Evolutionary conservation across 2,329 filamentous ascomycete species (phyloP), one percentile per base, ranked within the genome.

Genomic region (Aspergillus arachidicola): DNA sequence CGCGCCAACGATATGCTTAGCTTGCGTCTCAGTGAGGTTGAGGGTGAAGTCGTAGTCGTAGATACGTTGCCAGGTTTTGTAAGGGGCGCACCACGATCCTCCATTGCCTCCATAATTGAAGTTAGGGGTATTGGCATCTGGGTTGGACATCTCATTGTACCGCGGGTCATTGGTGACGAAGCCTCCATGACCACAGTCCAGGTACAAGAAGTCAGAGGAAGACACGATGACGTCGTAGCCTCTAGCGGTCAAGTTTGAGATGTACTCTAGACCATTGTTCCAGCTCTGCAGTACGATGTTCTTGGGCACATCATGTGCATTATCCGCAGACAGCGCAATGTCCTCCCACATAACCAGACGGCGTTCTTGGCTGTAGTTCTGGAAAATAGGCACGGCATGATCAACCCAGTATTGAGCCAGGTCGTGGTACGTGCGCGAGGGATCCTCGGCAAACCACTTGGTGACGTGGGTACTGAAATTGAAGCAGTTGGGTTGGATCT

Each of bases 31-130:
- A 1, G 82, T 83, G 9, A 86, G 79, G 66, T 81, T 82, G 53
- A 72, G 65, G 0, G 83, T 83, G 71, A 86, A 86, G 75, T 87
- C 84, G 71, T 82, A 86, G 78, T 85, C 79, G 75, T 87, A 87
- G 74, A 87, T 86, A 56, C 84, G 84, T 72, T 86, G 85, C 84
- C 84, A 87, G 23, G 83, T 85, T 73, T 87, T 87, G 79, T 86
- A 87, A 0, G 85, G 85, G 0, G 80, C 82, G 69, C 85, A 87
- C 84, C 84, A 87, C n/a, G 82, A 84, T 21, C 84, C 85, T 45
- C 85, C 84, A 26, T 60, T 66, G 51, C 81, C 85, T n/a, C 78
- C 78, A 70, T 83, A 87, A 78, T 87, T 86, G 80, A 86, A 86
- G 69, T 78, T 85, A 4, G 79, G 72, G 0, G 71, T 72, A 21